phyloP scores from a whole-genome alignment of 306 rosid species.

The Hylodesmum podocarpum region DNA sequence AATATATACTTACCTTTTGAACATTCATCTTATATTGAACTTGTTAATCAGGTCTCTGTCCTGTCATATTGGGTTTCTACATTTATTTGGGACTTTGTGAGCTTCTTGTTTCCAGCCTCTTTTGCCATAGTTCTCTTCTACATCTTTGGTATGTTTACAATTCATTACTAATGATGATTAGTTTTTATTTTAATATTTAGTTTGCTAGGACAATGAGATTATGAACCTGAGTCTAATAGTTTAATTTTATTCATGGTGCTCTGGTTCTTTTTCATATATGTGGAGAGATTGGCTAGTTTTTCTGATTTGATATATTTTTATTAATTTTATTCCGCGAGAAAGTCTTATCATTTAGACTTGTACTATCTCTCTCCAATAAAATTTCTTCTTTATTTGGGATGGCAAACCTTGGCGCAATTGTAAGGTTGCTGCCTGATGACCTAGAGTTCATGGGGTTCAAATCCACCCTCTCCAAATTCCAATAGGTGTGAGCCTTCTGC shows the following conservation, averaged over 20 bases:
- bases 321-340: neutral
- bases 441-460: neutral
- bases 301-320: neutral
- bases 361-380: neutral
- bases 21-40: slow-evolving; percentile 20
- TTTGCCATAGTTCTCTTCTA: slow-evolving; percentile 73
- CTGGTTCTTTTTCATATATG: neutral
- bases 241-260: neutral
- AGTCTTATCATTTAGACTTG: neutral
- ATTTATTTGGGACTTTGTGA: slow-evolving; percentile 84
- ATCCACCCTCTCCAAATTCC: neutral
- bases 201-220: neutral
- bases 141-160: slow-evolving; percentile 69
- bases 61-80: slow-evolving; percentile 90
- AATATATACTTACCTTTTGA: slow-evolving; percentile 1
- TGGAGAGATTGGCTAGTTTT: neutral
- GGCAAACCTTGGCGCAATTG: neutral
- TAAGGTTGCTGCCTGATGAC: neutral
- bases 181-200: slow-evolving; percentile 2
- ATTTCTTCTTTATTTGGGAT: neutral
- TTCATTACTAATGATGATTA: neutral
- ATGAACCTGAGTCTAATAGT: neutral
- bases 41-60: slow-evolving; percentile 70
- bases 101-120: slow-evolving; percentile 89
- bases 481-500: neutral